Conservation (phyloP, 108 stramenopile genomes). For the Cyclotella baltica region DNA sequence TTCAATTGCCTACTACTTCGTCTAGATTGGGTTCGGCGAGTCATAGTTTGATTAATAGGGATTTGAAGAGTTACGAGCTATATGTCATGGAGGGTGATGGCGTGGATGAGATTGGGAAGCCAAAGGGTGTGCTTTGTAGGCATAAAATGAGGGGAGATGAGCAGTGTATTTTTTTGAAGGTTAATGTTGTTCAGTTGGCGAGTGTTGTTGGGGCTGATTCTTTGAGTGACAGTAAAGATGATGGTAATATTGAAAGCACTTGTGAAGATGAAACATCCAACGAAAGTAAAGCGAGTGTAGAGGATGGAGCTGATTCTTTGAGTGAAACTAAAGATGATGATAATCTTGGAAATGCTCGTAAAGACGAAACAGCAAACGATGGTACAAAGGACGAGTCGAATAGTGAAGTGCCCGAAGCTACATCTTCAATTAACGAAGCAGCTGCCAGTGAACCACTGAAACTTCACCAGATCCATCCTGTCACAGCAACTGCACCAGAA, state of each 20-base stretch:
- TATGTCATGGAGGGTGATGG: slow-evolving; percentile 46
- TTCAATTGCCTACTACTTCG: slow-evolving; percentile 21
- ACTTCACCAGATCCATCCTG: no score
- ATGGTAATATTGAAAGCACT: neutral
- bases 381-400: neutral
- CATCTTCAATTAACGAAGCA: neutral
- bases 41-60: slow-evolving; percentile 10
- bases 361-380: no score
- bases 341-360: no score
- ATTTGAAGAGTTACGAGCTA: slow-evolving; percentile 31
- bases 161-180: slow-evolving; percentile 44
- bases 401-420: neutral
- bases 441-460: neutral
- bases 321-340: slow-evolving; percentile 8
- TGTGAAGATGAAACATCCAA: neutral
- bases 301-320: no score
- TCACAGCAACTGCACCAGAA: no score
- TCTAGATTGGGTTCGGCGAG: neutral
- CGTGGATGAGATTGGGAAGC: slow-evolving; percentile 39
- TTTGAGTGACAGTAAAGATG: neutral
- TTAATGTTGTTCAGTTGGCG: slow-evolving; percentile 26
- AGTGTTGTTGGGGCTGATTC: neutral
- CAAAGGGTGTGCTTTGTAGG: slow-evolving; percentile 42
- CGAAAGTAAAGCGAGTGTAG: slow-evolving; percentile 7
- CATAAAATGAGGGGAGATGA: slow-evolving; percentile 41